Base-by-base conservation (phyloP, 2,329 filamentous ascomycete species). In the Neopestalotiopsis sp. region DNA sequence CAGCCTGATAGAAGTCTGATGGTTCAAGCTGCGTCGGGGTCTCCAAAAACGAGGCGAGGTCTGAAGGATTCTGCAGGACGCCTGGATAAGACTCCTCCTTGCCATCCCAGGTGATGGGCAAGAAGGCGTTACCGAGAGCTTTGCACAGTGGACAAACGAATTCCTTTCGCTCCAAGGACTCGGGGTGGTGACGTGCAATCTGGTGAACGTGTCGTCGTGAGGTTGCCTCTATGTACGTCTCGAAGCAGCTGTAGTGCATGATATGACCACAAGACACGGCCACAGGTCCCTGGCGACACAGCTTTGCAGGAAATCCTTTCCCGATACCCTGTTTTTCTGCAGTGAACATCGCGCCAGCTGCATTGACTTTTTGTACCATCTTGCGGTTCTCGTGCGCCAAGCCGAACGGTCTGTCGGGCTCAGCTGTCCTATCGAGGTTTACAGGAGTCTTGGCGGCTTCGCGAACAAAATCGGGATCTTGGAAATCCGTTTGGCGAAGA, bases 111-210 rank as follows among this genome's bases (percentile, higher is more conserved):
- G 97, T 91, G 71, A 99, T 94, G 0, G 97, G 97, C 49, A 99
- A 80, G 81, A 99, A 99, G 0, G 94, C 89, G 77, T 99, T 99
- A 2, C 96, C 96, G 0, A 99, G 86, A 3, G 96, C 97, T 81
- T 99, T 99, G 84, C 96, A 99, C 0, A 99, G 85, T 1, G 96
- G 96, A 74, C 96, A 99, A 67, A 98, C 93, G 78, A 99, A 99
- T 75, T 99, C 96, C 71, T 97, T 92, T 58, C 89, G 85, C 24
- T 88, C 85, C 1, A 94, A 86, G 67, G 91, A 88, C 78, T 99
- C 97, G 0, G 96, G 96, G 74, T 98, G 96, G 74, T 97, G 94
- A 14, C 96, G 89, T 7, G 96, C 95, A 79, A 99, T 97, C 78
- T 99, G 96, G 75, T 96, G 94, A 24, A 89, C 89, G 77, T 99